Base-by-base conservation (phyloP, 2,329 filamentous ascomycete genomes). In the Talaromyces piceae region DNA sequence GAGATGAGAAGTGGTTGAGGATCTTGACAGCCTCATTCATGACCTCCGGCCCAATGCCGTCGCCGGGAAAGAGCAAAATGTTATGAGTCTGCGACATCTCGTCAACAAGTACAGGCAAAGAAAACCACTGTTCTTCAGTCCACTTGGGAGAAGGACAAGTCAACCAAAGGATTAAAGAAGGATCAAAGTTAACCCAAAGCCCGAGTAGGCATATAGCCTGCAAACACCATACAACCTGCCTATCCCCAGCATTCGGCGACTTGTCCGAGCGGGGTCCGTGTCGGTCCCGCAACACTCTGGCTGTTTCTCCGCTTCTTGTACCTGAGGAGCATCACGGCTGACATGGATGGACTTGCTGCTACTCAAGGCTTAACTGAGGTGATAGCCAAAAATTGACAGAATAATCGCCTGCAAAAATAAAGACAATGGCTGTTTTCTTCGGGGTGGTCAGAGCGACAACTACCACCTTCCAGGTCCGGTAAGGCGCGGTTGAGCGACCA, bases 21-120 rank as follows among this genome's bases (percentile, higher is more conserved):
- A 93, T 75, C 82, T 91, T 67, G 45, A 63, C 53, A 30, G 66
- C 63, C 60, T 68, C 67, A 22, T 59, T 39, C 59, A 67, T 67
- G 49, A 89, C 84, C 78, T 91, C 87, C 0, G 87, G 87, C 63
- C 87, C 87, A 64, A 84, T 87, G 66, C 91, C 87, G 73, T 91
- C 88, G 61, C 86, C 86, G 33, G 72, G 83, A 64, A 89, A 84
- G 53, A 88, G 79, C 51, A 89, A 84, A 68, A 89, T 87, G 57
- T 84, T 86, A 67, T 82, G 80, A 47, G 77, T 75, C 54, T 61
- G 57, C 8, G 54, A 37, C 53, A 63, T 60, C 3, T 4, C n/a
- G 16, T 20, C 2, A 37, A 18, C 11, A 37, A 18, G 3, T 4
- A 3, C 33, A 20, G 4, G 16, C 7, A 5, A 11, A 37, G n/a